These are phyloP conservation scores for Boletus sp. DNA, from an alignment of 768 basidiomycete species.

Conservation along the genomic window DNA sequence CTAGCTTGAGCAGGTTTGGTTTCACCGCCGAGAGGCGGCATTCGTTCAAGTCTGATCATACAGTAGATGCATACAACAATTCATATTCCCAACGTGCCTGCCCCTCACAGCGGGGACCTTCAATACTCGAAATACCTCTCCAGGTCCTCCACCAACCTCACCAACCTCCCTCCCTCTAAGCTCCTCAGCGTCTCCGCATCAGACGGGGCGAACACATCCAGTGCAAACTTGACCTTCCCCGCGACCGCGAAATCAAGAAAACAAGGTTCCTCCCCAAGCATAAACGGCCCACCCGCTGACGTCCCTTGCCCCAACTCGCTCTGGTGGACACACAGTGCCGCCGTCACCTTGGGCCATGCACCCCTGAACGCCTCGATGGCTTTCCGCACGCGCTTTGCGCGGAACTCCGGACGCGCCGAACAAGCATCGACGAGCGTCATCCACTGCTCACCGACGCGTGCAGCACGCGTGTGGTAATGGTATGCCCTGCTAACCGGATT, in stretches of 20 bases:
- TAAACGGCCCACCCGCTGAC: neutral
- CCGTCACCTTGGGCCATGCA: constrained; percentile 25
- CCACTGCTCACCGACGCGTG: constrained; percentile 36
- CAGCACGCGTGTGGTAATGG: constrained; percentile 38
- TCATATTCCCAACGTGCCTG: no score
- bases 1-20: no score
- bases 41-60: no score
- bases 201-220: constrained; percentile 7
- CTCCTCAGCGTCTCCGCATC: constrained; percentile 5
- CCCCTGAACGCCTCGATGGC: constrained; percentile 18
- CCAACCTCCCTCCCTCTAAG: neutral
- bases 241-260: constrained; percentile 22
- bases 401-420: constrained; percentile 24
- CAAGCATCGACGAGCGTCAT: constrained; percentile 23
- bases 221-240: constrained; percentile 9
- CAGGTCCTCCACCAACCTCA: neutral
- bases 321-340: constrained; percentile 8
- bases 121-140: neutral
- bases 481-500: constrained; percentile 34
- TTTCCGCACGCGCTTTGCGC: constrained; percentile 21
- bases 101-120: no score
- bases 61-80: no score
- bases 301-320: neutral
- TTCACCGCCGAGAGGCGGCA: no score
- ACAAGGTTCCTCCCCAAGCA: constrained; percentile 16